Evolutionary conservation across 1,284 basidiomycete genomes (phyloP), one percentile per base, ranked within the genome.

Genomic region (Sporisorium sorghi): DNA sequence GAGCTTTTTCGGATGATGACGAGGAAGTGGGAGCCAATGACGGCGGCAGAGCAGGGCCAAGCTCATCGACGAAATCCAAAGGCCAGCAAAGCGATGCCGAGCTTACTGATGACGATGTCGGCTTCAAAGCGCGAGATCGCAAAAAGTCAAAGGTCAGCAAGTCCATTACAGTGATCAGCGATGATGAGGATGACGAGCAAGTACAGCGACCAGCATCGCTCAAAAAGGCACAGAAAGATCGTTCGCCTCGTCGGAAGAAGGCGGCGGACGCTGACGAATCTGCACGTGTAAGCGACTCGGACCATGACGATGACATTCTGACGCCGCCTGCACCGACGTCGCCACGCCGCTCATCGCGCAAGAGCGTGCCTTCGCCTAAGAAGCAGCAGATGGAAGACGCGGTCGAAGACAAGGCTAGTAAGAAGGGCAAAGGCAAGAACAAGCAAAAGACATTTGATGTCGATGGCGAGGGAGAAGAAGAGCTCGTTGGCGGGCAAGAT

Each of bases 391-490:
- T 42, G 30, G 44, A 56, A 19, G 50, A 49, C 37, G n/a, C 39
- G n/a, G 17, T n/a, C 8, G 28, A 33, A 2, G 46, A 21, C 14
- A 59, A 55, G n/a, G 21, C 39, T 12, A 15, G 17, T 11, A 61
- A 61, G 30, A 56, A 56, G 33, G 59, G 12, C 39, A 61, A 55
- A 33, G 42, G 26, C 11, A 61, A 68, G 39, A 46, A 14, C 24
- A 67, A 66, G 58, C 44, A 37, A 17, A 68, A 68, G 46, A 51
- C 65, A 0, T 68, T 58, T 23, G 46, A 68, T 26, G 40, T 62
- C 1, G 26, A 33, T 11, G 21, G 28, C 3, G 50, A 58, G 3
- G 17, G 51, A 58, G 43, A 56, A 10, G 42, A 55, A 14, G 47
- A 59, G 33, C 21, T 33, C 2, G 32, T 35, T 23, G 53, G 11